These are phyloP conservation scores for Vachellia pachyceras DNA, from an alignment of 306 rosid species.

Conservation along the genomic window DNA sequence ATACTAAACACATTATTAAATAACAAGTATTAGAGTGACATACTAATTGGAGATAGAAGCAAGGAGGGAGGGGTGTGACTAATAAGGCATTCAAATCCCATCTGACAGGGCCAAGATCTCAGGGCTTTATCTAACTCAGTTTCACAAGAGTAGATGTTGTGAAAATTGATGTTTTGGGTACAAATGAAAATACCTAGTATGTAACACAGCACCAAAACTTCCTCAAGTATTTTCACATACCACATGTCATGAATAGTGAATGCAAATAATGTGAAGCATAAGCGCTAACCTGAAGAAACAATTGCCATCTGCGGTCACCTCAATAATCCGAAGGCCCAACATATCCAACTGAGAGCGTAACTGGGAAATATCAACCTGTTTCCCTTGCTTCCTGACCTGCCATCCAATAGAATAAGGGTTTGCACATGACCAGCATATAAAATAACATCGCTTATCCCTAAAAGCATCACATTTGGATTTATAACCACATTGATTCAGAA, in stretches of 20 bases:
- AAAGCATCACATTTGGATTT: slow-evolving; percentile 28
- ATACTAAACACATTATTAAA: neutral
- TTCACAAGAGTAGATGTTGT: slow-evolving; percentile 12
- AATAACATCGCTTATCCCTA: slow-evolving; percentile 8
- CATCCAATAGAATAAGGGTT: slow-evolving; percentile 27
- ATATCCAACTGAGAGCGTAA: slow-evolving; percentile 72
- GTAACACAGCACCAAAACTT: slow-evolving; percentile 17
- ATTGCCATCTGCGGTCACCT: slow-evolving; percentile 90
- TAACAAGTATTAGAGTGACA: neutral
- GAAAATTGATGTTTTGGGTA: slow-evolving; percentile 13
- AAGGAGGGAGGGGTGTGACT: neutral
- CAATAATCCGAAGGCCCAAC: slow-evolving; percentile 63
- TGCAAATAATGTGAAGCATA: slow-evolving; percentile 34
- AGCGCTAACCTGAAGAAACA: slow-evolving; percentile 84
- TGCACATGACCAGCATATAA: slow-evolving; percentile 2
- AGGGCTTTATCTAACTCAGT: slow-evolving; percentile 25
- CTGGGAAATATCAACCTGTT: slow-evolving; percentile 58
- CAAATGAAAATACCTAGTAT: slow-evolving; percentile 14
- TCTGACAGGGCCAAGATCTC: slow-evolving; percentile 19
- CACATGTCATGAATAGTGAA: slow-evolving; percentile 20
- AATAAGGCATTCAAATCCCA: slow-evolving; percentile 27
- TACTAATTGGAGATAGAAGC: neutral
- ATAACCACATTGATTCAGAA: slow-evolving; percentile 7
- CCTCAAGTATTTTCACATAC: slow-evolving; percentile 16
- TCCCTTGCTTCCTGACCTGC: slow-evolving; percentile 72